phyloP scores from a whole-genome alignment of 768 basidiomycete species.

The Trametes gibbosa region DNA sequence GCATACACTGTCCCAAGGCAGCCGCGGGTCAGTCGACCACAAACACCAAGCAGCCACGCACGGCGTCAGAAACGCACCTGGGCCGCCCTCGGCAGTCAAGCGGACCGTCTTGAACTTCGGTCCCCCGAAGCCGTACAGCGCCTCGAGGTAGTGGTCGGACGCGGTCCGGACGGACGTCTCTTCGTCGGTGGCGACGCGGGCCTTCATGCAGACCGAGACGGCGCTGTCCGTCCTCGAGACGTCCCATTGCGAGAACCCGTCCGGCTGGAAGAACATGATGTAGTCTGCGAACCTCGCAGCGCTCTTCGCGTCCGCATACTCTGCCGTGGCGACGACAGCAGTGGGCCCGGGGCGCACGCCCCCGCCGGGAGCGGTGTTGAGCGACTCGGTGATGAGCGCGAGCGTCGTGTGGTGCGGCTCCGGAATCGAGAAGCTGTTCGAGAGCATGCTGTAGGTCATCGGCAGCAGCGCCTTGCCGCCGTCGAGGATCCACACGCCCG shows the following conservation, averaged over 20 bases:
- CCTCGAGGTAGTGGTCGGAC: background rate
- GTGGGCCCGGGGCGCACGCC: background rate
- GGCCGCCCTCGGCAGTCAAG: background rate
- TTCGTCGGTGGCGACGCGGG: background rate
- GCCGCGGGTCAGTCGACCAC: too few species aligned
- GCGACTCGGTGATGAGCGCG: background rate
- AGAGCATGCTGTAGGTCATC: background rate
- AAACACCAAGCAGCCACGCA: too few species aligned
- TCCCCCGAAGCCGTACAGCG: background rate
- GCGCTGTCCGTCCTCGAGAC: background rate
- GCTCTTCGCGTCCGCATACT: background rate
- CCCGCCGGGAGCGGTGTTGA: background rate
- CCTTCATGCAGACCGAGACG: background rate
- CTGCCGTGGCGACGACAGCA: background rate
- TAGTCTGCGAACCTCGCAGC: background rate
- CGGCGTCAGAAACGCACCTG: background rate
- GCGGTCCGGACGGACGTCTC: background rate
- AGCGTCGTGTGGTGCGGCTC: background rate
- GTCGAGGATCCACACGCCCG: background rate
- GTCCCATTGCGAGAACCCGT: background rate
- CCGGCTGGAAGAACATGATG: too few species aligned
- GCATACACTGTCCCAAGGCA: too few species aligned
- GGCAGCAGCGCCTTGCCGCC: background rate
- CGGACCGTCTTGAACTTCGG: background rate
- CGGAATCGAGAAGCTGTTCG: background rate